phyloP scores from a whole-genome alignment of 164 flowering plant species.

The Chimonanthus praecox region DNA sequence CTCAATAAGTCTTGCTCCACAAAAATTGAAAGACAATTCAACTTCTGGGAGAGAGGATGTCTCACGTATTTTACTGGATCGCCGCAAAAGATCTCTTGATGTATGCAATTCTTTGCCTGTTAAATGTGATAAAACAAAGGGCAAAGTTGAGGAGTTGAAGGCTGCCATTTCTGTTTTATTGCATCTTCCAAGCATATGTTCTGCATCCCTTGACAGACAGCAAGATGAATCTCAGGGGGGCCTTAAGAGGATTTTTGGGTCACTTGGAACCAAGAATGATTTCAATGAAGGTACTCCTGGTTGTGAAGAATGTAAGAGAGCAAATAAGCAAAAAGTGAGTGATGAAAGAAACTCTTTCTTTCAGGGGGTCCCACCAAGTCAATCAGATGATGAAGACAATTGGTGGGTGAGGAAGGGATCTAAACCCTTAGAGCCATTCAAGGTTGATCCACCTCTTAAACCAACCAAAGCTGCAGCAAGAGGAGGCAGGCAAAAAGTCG shows the following conservation, averaged over 20 bases:
- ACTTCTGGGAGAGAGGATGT: slow-evolving; percentile 25
- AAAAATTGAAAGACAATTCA: slow-evolving; percentile 24
- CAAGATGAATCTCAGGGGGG: slow-evolving; percentile 52
- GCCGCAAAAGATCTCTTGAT: slow-evolving; percentile 29
- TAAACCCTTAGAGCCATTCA: slow-evolving; percentile 49
- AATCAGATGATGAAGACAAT: slow-evolving; percentile 70
- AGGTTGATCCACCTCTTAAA: slow-evolving; percentile 69
- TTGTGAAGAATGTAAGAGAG: slow-evolving; percentile 85
- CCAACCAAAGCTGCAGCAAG: slow-evolving; percentile 58
- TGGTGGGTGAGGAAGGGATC: slow-evolving; percentile 90
- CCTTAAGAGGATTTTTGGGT: slow-evolving; percentile 43
- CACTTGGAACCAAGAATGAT: slow-evolving; percentile 31
- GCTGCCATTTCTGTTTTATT: slow-evolving; percentile 53
- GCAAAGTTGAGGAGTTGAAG: slow-evolving; percentile 57
- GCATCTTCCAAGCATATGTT: slow-evolving; percentile 43
- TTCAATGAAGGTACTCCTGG: slow-evolving; percentile 63
- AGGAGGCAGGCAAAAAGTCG: slow-evolving; percentile 65
- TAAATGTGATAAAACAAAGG: slow-evolving; percentile 25
- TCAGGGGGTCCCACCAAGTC: slow-evolving; percentile 38
- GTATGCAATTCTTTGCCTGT: slow-evolving; percentile 17
- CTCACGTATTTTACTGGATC: slow-evolving; percentile 31
- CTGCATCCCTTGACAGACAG: slow-evolving; percentile 28
- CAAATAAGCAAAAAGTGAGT: slow-evolving; percentile 62
- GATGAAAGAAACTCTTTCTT: slow-evolving; percentile 51
- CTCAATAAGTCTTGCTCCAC: slow-evolving; percentile 11